phyloP scores from a whole-genome alignment of 768 basidiomycete species.

The Serendipita sp. region DNA sequence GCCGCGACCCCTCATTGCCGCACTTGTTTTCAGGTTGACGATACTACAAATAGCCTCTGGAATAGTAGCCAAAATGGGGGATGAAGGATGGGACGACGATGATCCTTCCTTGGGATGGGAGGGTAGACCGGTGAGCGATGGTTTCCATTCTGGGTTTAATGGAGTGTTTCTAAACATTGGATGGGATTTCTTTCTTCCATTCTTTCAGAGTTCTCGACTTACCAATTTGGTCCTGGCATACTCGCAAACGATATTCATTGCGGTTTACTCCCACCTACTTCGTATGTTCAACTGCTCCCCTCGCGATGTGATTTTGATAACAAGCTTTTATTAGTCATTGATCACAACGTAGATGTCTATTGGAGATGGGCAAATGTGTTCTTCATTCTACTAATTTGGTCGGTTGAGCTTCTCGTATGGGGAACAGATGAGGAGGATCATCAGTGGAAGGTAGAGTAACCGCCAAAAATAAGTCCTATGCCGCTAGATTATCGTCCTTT shows the following conservation, averaged over 20 bases:
- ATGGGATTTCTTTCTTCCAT: background rate
- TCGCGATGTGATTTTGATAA: background rate
- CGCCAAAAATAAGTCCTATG: no score
- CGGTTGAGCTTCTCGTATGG: slow-evolving; percentile 63
- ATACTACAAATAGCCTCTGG: slow-evolving; percentile 70
- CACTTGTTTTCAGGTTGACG: slow-evolving; percentile 62
- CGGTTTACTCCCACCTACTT: slow-evolving; percentile 75
- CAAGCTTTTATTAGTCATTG: slow-evolving; percentile 45
- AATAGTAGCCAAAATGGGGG: slow-evolving; percentile 72
- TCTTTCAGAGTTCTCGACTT: slow-evolving; percentile 51
- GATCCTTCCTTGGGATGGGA: slow-evolving; percentile 51
- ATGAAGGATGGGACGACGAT: slow-evolving; percentile 63
- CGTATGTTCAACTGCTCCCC: slow-evolving; percentile 33
- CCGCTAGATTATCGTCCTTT: no score
- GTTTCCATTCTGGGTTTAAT: no score
- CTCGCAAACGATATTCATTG: slow-evolving; percentile 69
- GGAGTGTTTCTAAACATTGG: no score
- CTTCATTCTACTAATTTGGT: slow-evolving; percentile 72
- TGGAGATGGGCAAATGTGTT: slow-evolving; percentile 88
- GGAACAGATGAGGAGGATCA: slow-evolving; percentile 48
- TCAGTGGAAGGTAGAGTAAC: background rate
- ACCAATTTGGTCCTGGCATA: slow-evolving; percentile 66
- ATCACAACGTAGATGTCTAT: slow-evolving; percentile 85
- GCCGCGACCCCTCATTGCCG: slow-evolving; percentile 69
- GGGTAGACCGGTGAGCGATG: slow-evolving; percentile 46